Evolutionary conservation across 2,329 filamentous ascomycete species (phyloP), one percentile per base, ranked within the genome.

Genomic region (Diaporthe vaccinii): DNA sequence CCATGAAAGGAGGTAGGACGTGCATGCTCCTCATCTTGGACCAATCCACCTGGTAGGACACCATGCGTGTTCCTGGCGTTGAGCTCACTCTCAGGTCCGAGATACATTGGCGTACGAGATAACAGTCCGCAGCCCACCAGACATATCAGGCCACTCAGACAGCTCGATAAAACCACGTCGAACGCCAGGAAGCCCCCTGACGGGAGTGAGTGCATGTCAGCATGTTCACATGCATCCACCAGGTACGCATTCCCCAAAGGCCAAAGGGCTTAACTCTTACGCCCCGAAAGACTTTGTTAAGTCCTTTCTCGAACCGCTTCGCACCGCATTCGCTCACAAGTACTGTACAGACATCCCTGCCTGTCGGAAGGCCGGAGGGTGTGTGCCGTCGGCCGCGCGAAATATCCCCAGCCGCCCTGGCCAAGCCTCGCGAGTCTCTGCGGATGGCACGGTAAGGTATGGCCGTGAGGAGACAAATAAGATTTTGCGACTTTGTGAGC

Each of bases 301-400:
- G 25, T 46, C 61, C 34, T 34, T 22, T 2, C 36, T 44, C 36
- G 17, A 10, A n/a, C 39, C 41, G 22, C 31, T 58, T n/a, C 8
- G 31, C 31, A 39, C n/a, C 2, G 3, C 6, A 36, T n/a, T 53
- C 31, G 7, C 46, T 51, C 61, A 36, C 14, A 39, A 68, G 31
- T 10, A 53, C 46, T 25, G 65, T 46, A 53, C 65, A 68, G 46
- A 39, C 46, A 68, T 67, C 28, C 62, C 20, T 36, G 49, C 44
- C 22, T 20, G 46, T 25, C n/a, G 20, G 28, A 39, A 28, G 46
- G 22, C 65, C 65, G 65, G 34, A 53, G 9, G 31, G n/a, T 10
- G 41, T n/a, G 65, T 28, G 65, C 46, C 65, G 65, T 25, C 65
- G 65, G 65, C 65, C 65, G 14, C 14, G 14, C 15, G 9, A n/a